These are phyloP conservation scores for Citrus hindsii DNA, from an alignment of 345 rosid genomes.

Conservation along the genomic window DNA sequence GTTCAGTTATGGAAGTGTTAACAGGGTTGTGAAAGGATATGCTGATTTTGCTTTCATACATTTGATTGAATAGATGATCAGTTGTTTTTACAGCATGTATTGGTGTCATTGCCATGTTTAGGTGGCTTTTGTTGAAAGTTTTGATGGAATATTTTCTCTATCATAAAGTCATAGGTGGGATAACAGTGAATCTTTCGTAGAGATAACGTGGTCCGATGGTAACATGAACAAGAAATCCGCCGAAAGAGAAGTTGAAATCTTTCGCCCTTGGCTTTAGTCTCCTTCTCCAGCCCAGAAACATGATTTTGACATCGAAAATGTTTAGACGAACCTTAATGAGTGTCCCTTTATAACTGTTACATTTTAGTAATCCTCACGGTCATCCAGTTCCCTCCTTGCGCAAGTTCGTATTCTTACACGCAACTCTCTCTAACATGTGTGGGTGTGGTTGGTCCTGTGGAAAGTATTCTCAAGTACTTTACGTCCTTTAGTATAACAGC, in stretches of 20 bases:
- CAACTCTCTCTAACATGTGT: conserved; percentile 11
- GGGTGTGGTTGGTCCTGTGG: neutral
- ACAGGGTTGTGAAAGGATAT: neutral
- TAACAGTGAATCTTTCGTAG: conserved; percentile 15
- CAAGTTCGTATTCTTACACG: conserved; percentile 11
- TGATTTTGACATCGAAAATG: conserved; percentile 16
- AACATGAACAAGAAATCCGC: conserved; percentile 8
- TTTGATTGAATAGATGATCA: conserved; percentile 10
- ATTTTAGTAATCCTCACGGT: neutral
- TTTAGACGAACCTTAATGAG: neutral
- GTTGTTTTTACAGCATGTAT: neutral
- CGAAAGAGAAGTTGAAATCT: conserved; percentile 8
- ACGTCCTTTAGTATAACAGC: neutral
- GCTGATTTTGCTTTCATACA: neutral
- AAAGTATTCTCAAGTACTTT: neutral
- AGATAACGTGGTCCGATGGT: conserved; percentile 15
- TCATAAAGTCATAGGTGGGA: conserved; percentile 4
- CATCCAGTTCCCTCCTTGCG: neutral
- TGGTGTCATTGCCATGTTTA: neutral
- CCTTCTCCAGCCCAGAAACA: conserved; percentile 1
- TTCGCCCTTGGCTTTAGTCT: neutral
- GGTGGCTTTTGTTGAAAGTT: conserved; percentile 7
- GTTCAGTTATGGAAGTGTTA: neutral
- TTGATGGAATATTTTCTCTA: conserved; percentile 15
- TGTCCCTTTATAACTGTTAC: neutral